Evolutionary conservation across 140 eudicot genomes (phyloP).

Genomic region (Flaveria floridana): DNA sequence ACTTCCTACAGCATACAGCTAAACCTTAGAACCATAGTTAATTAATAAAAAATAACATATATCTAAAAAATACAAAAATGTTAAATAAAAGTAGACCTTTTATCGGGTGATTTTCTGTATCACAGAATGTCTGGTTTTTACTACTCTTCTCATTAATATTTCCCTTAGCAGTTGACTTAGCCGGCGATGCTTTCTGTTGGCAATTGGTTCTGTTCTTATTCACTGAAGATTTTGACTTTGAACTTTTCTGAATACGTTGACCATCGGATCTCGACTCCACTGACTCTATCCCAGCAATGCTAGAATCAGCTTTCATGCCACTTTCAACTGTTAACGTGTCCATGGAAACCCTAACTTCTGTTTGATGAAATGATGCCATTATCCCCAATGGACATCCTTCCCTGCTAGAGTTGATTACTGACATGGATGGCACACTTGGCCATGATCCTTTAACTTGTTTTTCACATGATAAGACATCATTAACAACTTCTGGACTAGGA

Average conservation of each 20-base stretch:
- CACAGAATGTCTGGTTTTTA: conserved; percentile 23
- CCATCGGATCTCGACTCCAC: conserved; percentile 39
- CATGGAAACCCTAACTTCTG: conserved; percentile 34
- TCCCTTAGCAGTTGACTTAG: conserved; percentile 26
- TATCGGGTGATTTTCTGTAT: conserved; percentile 36
- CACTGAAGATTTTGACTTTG: conserved; percentile 35
- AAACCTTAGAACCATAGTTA: conserved; percentile 21
- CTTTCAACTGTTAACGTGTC: conserved; percentile 33
- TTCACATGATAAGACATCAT: conserved; percentile 34
- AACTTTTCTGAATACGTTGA: conserved; percentile 36
- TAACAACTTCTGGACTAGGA: conserved; percentile 43
- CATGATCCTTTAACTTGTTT: conserved; percentile 31
- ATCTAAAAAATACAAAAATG: background rate
- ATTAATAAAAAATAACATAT: background rate
- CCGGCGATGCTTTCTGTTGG: conserved; percentile 37
- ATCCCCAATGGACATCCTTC: conserved; percentile 33
- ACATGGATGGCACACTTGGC: conserved; percentile 34
- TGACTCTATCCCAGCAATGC: conserved; percentile 35
- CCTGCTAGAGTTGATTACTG: conserved; percentile 34
- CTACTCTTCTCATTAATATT: conserved; percentile 37
- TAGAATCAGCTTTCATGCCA: conserved; percentile 33
- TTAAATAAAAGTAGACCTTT: conserved; percentile 44
- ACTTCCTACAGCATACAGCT: conserved; percentile 38
- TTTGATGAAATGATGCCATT: conserved; percentile 27
- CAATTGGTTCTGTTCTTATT: conserved; percentile 33